phyloP scores from a whole-genome alignment of 2,329 filamentous ascomycete species.

The Plectosphaerella sp. region DNA sequence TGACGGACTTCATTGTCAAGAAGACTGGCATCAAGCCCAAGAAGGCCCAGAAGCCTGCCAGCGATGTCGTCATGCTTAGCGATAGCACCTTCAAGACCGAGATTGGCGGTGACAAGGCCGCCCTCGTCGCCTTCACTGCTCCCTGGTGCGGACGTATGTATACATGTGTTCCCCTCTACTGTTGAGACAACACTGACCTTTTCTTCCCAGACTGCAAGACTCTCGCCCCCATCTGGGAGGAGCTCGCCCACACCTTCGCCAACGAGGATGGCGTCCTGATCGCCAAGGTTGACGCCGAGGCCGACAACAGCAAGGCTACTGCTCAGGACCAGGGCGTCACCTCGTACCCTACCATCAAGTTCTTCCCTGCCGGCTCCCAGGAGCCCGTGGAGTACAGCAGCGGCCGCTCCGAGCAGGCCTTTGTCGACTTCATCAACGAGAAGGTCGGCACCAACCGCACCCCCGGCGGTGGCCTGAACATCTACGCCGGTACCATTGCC shows the following conservation, averaged over 20 bases:
- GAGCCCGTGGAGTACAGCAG: conserved; percentile 68
- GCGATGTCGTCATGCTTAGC: conserved; percentile 73
- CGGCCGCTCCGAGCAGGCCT: conserved; percentile 69
- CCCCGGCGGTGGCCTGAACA: conserved; percentile 74
- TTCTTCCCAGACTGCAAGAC: conserved; percentile 79
- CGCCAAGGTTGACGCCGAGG: conserved; percentile 94
- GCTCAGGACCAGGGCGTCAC: conserved; percentile 72
- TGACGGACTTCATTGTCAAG: conserved; percentile 74
- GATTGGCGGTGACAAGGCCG: conserved; percentile 81
- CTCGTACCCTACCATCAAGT: conserved; percentile 97
- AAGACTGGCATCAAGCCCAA: conserved; percentile 83
- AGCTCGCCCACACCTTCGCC: conserved; percentile 74
- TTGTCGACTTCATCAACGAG: conserved; percentile 80
- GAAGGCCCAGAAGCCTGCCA: conserved; percentile 69
- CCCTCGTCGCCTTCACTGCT: conserved; percentile 93
- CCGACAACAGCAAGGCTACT: conserved; percentile 75
- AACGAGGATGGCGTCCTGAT: conserved; percentile 76
- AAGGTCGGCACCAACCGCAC: conserved; percentile 84
- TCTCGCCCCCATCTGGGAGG: conserved; percentile 87
- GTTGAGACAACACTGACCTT: neutral
- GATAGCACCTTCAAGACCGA: conserved; percentile 73
- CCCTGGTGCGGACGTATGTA: conserved; percentile 97
- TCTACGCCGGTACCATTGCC: conserved; percentile 76
- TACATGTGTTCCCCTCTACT: conserved; percentile 3
- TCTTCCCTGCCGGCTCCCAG: conserved; percentile 82